phyloP scores from a whole-genome alignment of 2,329 filamentous ascomycete species.

The Penicillium glabrum region DNA sequence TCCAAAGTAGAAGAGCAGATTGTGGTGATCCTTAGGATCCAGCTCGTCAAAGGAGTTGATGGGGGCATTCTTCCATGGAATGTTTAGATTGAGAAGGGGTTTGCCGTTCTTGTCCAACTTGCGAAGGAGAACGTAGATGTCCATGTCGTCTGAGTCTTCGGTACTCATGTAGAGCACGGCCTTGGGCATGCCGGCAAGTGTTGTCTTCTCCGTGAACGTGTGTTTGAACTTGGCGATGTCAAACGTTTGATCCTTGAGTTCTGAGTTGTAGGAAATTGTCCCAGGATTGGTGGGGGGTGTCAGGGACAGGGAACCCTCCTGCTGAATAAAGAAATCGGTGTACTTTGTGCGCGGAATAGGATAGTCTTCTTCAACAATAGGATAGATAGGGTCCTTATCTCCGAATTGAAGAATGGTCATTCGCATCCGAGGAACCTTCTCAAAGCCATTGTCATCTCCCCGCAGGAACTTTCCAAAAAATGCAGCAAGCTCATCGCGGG shows the following conservation, averaged over 20 bases:
- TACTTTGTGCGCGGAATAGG: neutral
- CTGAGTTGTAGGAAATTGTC: neutral
- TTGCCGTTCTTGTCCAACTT: conserved; percentile 3
- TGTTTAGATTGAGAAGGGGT: neutral
- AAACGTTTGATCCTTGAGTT: neutral
- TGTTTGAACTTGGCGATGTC: neutral
- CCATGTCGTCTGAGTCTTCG: conserved; percentile 1
- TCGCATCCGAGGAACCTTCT: neutral
- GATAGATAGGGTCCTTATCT: neutral
- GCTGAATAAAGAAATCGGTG: neutral
- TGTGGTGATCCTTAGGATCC: neutral
- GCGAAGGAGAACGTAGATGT: conserved; percentile 3
- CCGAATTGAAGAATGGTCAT: neutral
- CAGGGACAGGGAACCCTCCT: neutral
- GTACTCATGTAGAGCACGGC: conserved; percentile 5
- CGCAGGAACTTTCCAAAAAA: conserved; percentile 8
- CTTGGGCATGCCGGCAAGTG: conserved; percentile 1
- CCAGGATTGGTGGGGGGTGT: neutral
- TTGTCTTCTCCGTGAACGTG: neutral
- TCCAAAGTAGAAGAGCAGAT: neutral
- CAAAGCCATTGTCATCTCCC: conserved; percentile 2
- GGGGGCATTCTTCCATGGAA: neutral
- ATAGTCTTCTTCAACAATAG: neutral
- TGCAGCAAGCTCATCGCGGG: neutral
- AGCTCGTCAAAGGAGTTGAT: neutral